Evolutionary conservation across 257 asterid genomes (phyloP).

Genomic region (Voacanga thouarsii): DNA sequence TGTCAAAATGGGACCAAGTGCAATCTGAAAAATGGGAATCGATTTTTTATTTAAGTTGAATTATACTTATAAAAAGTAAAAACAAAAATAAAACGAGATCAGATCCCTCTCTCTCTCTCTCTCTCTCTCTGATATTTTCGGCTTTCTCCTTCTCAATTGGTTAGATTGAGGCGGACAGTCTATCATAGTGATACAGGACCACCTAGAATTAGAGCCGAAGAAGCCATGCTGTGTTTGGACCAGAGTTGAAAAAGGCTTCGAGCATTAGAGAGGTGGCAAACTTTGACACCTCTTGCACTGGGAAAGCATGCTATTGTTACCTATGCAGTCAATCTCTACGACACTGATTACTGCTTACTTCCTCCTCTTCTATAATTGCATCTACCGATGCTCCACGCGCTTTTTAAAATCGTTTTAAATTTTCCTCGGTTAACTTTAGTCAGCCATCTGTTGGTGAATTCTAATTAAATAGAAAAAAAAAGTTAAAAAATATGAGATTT

Average conservation of each 20-base stretch:
- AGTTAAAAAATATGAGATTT: too few species aligned
- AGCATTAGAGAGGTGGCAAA: slow-evolving; percentile 18
- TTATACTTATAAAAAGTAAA: not conserved
- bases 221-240: slow-evolving; percentile 33
- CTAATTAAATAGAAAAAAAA: too few species aligned
- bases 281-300: slow-evolving; percentile 19
- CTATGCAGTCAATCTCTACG: not conserved
- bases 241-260: slow-evolving; percentile 17
- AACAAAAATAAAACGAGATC: not conserved
- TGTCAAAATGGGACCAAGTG: too few species aligned
- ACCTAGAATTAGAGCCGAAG: slow-evolving; percentile 25
- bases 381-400: too few species aligned
- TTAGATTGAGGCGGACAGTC: slow-evolving; percentile 22
- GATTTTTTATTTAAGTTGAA: not conserved
- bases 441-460: too few species aligned
- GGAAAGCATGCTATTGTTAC: not conserved
- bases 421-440: too few species aligned
- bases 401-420: too few species aligned
- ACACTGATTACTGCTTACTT: not conserved
- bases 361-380: too few species aligned
- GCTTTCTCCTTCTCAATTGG: not conserved
- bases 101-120: not conserved
- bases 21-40: too few species aligned
- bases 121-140: not conserved
- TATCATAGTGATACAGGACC: slow-evolving; percentile 26